A percentile compares a stretch with the other conserved stretches of the same genome.
phyloP scores from a whole-genome alignment of 805 yeast species.

The Schizosaccharomyces lindneri region DNA sequence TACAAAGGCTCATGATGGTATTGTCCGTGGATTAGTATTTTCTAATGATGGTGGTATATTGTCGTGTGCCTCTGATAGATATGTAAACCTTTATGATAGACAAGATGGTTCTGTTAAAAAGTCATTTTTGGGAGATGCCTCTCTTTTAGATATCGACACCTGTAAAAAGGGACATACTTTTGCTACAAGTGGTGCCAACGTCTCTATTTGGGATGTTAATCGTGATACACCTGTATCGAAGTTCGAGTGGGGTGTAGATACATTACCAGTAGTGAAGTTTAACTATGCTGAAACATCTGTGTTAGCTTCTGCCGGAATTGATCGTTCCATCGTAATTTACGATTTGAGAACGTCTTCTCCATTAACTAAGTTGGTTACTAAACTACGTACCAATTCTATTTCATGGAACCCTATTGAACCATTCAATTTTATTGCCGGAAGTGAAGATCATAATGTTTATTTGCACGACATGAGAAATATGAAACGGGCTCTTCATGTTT shows the following conservation, averaged over 20 bases:
- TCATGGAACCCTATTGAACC: constrained; percentile 98
- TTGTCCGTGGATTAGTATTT: constrained; percentile 64
- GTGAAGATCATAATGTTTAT: constrained; percentile 86
- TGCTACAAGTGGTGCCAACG: constrained; percentile 76
- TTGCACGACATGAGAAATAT: constrained; percentile 91
- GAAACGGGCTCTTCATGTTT: constrained; percentile 55
- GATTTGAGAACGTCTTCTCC: constrained; percentile 81
- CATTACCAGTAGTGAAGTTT: constrained; percentile 55
- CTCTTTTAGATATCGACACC: constrained; percentile 9
- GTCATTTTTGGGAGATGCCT: neutral
- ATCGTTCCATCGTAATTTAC: constrained; percentile 70
- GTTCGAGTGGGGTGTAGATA: constrained; percentile 92
- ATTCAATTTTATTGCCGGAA: constrained; percentile 69
- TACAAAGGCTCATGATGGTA: constrained; percentile 72
- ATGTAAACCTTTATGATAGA: constrained; percentile 63
- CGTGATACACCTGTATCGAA: constrained; percentile 56
- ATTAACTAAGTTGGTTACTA: constrained; percentile 66
- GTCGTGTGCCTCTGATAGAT: constrained; percentile 78
- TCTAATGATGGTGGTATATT: constrained; percentile 34
- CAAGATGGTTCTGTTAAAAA: neutral
- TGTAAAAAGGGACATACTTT: constrained; percentile 49
- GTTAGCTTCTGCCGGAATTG: constrained; percentile 73
- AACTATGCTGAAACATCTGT: constrained; percentile 76
- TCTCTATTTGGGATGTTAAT: constrained; percentile 77
- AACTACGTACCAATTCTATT: constrained; percentile 60